Evolutionary conservation across 805 yeast genomes (phyloP), one percentile per base, ranked within the genome.

Genomic region (Yueomyces sp.): DNA sequence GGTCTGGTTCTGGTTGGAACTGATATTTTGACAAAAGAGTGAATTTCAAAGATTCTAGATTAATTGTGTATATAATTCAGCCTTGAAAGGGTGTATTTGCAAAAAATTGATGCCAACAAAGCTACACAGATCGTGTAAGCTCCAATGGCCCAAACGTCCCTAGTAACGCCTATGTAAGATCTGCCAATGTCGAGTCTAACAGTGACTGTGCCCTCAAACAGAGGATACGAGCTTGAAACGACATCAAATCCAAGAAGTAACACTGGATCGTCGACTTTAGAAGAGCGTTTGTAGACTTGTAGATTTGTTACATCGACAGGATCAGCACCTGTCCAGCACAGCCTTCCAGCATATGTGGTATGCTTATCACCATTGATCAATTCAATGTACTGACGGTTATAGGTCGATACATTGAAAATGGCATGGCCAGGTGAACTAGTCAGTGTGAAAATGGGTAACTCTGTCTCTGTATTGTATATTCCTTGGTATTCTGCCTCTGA

Each of bases 221-320:
- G 6, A 30, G 33, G 33, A 9, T 30, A 30, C 6, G 33, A 6
- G 33, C 9, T 9, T 6, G 33, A 30, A 30, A 30, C 33, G 33
- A 30, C 33, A 30, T 30, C 33, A 30, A 30, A 30, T 30, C 9
- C 6, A 6, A 30, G 9, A 30, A 30, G 9, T 9, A 30, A 6
- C 9, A 30, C 6, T 6, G 6, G 6, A 6, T 30, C 33, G 48
- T 48, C 34, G 47, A 43, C 1, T 51, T 40, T 4, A 47, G 37
- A 40, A 32, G n/a, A 26, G 40, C 12, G 11, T 30, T 19, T n/a
- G 27, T 37, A n/a, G 36, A 37, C 28, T 26, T 42, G 11, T 29
- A 42, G 4, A 28, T 40, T 28, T n/a, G 34, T 3, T 37, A 42
- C 5, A 42, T 37, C 31, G 37, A 37, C 26, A 31, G 19, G 5